Conservation (phyloP, 306 rosid species). For the Vicia villosa region DNA sequence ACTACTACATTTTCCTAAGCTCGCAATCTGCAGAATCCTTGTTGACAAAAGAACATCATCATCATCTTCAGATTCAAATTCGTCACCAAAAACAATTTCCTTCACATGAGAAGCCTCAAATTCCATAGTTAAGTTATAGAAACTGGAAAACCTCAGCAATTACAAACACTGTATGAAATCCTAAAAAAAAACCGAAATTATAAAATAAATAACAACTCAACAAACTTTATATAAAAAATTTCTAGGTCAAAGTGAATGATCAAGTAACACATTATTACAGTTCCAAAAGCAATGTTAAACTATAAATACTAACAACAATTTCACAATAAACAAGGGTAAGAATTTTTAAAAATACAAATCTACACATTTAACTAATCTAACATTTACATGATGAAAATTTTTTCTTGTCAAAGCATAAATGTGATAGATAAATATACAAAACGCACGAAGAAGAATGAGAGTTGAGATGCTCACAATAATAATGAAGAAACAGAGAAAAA, state of each 20-base stretch:
- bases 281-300: too few species aligned
- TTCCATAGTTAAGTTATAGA: not conserved
- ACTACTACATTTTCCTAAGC: not conserved
- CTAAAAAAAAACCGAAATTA: not conserved
- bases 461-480: not conserved
- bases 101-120: slow-evolving; percentile 1
- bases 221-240: not conserved
- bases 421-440: too few species aligned
- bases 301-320: too few species aligned
- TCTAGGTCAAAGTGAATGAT: not conserved
- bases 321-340: too few species aligned
- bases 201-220: not conserved
- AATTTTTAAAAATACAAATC: too few species aligned
- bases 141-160: too few species aligned
- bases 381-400: not conserved
- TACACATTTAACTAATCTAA: too few species aligned
- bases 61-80: not conserved
- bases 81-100: not conserved
- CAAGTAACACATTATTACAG: not conserved
- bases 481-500: not conserved
- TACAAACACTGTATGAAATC: not conserved
- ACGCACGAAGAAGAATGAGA: not conserved
- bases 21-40: not conserved
- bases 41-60: not conserved
- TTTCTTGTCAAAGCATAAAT: too few species aligned